Evolutionary conservation across 495 filamentous ascomycete species (phyloP), one percentile per base, ranked within the genome.

Genomic region (Neurospora sp.): DNA sequence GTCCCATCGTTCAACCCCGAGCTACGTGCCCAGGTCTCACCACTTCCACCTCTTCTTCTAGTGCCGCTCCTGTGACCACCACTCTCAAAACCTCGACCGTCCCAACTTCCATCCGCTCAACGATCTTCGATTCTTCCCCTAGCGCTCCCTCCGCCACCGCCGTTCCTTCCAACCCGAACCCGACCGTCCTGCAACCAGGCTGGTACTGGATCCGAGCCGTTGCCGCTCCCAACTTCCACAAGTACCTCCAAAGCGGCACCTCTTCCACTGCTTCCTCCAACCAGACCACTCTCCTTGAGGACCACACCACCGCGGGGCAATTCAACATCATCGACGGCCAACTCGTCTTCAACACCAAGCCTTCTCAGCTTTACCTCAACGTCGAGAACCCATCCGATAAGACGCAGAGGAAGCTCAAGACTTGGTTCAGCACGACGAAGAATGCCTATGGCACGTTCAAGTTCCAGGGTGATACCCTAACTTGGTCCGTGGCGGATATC

Each of bases 161-260:
- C 74, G 20, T 9, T 42, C 61, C 73, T 39, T 79, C 78, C 31
- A 79, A 81, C 81, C 80, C 76, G 68, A 84, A 71, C 78, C 79
- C 79, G 78, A 81, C 75, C 71, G 83, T 81, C 18, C 81, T 87
- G 39, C 78, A 82, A 69, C 76, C 73, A 70, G 82, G 81, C 53
- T 85, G 84, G 74, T 82, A 80, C 77, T 87, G 85, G 84, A 85
- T 88, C 77, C 85, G 86, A 41, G 86, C 84, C 4, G 86, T 88
- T 9, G 83, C 79, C 59, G 69, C 80, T 1, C 86, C 86, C 68
- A 85, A 87, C 75, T 87, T 82, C 79, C 86, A 85, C 78, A 81
- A 82, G 70, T 88, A 88, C 74, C 79, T 87, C 38, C 85, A 88
- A 77, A 75, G 83, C 40, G 72, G 74, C n/a, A 79, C 79, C 9